phyloP scores from a whole-genome alignment of 768 basidiomycete species.

The Terana coerulea region DNA sequence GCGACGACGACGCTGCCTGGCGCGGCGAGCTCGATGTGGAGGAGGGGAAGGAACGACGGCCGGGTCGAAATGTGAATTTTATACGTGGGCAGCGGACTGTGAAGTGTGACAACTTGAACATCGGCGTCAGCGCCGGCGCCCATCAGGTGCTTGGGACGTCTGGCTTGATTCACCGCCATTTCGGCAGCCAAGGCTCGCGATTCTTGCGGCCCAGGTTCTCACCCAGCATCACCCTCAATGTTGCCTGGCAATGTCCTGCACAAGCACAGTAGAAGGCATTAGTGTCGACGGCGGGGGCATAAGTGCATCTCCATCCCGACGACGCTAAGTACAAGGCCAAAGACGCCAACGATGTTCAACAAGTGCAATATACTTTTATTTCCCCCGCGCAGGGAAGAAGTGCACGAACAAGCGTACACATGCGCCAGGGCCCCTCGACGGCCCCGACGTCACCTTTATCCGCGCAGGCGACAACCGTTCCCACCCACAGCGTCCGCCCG shows the following conservation, averaged over 20 bases:
- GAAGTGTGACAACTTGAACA: conserved; percentile 20
- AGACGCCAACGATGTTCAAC: background rate
- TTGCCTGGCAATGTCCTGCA: background rate
- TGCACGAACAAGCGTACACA: background rate
- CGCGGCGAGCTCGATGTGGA: conserved; percentile 16
- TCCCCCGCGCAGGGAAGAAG: background rate
- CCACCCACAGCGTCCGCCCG: no score
- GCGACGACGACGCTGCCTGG: conserved; percentile 9
- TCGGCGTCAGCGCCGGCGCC: conserved; percentile 11
- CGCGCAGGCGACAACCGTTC: background rate
- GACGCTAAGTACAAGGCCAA: conserved; percentile 1
- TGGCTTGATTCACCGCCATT: background rate
- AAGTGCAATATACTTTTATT: no score
- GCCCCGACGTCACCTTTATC: conserved; percentile 3
- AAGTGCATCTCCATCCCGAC: background rate
- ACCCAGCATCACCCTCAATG: background rate
- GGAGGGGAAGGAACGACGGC: conserved; percentile 10
- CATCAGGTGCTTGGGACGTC: conserved; percentile 5
- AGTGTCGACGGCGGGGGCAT: no score
- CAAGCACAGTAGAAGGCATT: background rate
- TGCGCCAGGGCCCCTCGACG: background rate
- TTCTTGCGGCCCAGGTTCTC: background rate
- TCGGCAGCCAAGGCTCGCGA: background rate
- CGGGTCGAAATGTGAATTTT: conserved; percentile 15
- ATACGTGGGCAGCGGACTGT: conserved; percentile 24